These are phyloP conservation scores for Linnemannia exigua DNA, from an alignment of 192 early-diverging fungal genomes.

Conservation along the genomic window DNA sequence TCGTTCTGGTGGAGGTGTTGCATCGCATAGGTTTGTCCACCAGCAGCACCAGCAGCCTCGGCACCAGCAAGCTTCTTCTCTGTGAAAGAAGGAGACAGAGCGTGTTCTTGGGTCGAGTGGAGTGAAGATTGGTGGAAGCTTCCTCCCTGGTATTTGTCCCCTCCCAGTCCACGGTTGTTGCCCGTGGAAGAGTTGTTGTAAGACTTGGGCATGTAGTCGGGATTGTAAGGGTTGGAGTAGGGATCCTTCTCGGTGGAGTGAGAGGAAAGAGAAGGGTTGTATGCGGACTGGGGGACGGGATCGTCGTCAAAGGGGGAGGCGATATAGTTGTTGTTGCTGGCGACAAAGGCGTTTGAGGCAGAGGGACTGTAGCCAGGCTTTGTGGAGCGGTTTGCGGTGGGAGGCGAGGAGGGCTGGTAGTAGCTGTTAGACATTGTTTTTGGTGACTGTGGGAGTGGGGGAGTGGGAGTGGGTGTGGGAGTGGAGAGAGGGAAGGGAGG, in stretches of 20 bases:
- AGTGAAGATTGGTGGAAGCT: slow-evolving; percentile 12
- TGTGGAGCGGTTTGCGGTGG: slow-evolving; percentile 7
- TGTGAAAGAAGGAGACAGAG: slow-evolving; percentile 30
- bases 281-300: background rate
- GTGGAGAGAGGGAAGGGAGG: slow-evolving; percentile 7
- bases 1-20: slow-evolving; percentile 33
- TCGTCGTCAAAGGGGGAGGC: slow-evolving; percentile 28
- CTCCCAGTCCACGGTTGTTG: background rate
- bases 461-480: background rate
- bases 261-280: slow-evolving; percentile 13
- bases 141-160: background rate
- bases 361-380: slow-evolving; percentile 16
- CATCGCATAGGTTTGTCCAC: slow-evolving; percentile 40
- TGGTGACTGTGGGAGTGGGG: background rate
- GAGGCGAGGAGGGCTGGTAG: slow-evolving; percentile 29
- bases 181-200: slow-evolving; percentile 2
- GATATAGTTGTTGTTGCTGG: slow-evolving; percentile 32
- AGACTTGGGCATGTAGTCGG: slow-evolving; percentile 21
- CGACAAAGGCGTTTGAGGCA: slow-evolving; percentile 8
- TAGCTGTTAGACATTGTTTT: background rate
- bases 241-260: slow-evolving; percentile 21
- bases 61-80: slow-evolving; percentile 32
- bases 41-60: background rate
- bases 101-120: slow-evolving; percentile 38
- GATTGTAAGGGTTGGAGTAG: slow-evolving; percentile 33